phyloP scores from a whole-genome alignment of 129 eudicot species.

The Oenanthe sinensis region DNA sequence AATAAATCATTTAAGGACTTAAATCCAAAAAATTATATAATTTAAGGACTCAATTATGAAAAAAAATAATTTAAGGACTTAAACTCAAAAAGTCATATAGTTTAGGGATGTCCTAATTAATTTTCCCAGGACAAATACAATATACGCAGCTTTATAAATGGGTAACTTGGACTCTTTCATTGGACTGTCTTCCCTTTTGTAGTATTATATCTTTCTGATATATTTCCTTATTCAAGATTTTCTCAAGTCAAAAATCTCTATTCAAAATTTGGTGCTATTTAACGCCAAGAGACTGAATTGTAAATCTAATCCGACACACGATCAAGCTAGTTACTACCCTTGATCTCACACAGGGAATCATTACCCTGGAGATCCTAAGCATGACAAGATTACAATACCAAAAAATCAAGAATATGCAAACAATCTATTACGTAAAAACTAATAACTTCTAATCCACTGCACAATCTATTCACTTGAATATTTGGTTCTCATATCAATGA shows the following conservation, averaged over 20 bases:
- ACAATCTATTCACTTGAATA: no score
- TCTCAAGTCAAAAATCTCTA: background rate
- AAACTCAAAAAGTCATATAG: no score
- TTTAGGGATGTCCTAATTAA: no score
- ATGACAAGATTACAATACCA: no score
- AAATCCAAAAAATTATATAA: no score
- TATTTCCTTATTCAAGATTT: constrained; percentile 15
- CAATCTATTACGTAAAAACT: no score
- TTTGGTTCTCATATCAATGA: no score
- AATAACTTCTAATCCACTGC: no score
- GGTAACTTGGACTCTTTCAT: constrained; percentile 10
- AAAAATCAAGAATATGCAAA: no score
- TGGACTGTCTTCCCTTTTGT: constrained; percentile 32
- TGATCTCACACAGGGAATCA: background rate
- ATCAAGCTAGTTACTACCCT: background rate
- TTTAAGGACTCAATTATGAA: no score
- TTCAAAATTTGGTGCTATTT: background rate
- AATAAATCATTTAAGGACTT: no score
- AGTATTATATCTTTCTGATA: constrained; percentile 19
- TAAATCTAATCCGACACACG: background rate
- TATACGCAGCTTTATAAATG: constrained; percentile 26
- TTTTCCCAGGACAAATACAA: constrained; percentile 28
- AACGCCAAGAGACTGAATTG: background rate
- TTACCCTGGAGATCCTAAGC: background rate
- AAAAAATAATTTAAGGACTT: no score